Evolutionary conservation across 495 filamentous ascomycete genomes (phyloP).

Genomic region (Massariosphaeria phaeospora): DNA sequence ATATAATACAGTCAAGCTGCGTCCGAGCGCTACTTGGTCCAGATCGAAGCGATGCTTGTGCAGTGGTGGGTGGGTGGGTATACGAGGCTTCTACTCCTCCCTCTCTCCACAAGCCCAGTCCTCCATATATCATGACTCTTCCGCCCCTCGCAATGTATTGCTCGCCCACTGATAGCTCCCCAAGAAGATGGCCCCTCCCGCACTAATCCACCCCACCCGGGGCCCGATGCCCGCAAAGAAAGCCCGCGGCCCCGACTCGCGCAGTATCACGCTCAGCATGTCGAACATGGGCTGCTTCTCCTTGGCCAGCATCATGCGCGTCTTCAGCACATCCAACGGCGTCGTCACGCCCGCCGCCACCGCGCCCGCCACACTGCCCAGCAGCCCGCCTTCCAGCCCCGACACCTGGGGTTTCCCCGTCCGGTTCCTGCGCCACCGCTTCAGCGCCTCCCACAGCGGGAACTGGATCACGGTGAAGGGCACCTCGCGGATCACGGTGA

Average conservation of each 20-base stretch:
- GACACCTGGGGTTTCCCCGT: slow-evolving; percentile 47
- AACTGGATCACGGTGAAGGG: slow-evolving; percentile 97
- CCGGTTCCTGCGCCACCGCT: slow-evolving; percentile 47
- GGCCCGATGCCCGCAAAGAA: slow-evolving; percentile 89
- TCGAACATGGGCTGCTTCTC: slow-evolving; percentile 52
- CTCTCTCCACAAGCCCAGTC: too few relatives aligned
- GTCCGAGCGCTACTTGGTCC: too few relatives aligned
- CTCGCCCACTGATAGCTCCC: slow-evolving; percentile 91
- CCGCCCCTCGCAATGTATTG: slow-evolving; percentile 55
- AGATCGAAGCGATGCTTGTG: too few relatives aligned
- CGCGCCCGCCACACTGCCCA: slow-evolving; percentile 77
- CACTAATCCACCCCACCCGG: slow-evolving; percentile 86
- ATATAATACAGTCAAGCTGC: too few relatives aligned
- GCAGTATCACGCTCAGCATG: slow-evolving; percentile 62
- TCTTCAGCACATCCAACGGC: slow-evolving; percentile 94
- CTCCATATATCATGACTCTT: slow-evolving; percentile 18
- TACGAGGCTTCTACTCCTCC: too few relatives aligned
- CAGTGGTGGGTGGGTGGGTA: too few relatives aligned
- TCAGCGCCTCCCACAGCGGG: slow-evolving; percentile 92
- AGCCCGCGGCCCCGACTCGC: slow-evolving; percentile 64
- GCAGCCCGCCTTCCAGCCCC: slow-evolving; percentile 75
- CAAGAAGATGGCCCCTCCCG: slow-evolving; percentile 89
- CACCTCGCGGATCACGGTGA: slow-evolving; percentile 92
- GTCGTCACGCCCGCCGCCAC: slow-evolving; percentile 87
- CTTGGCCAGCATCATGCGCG: slow-evolving; percentile 81